Evolutionary conservation across 768 basidiomycete genomes (phyloP), one percentile per base, ranked within the genome.

Genomic region (Termitomyces sp.): DNA sequence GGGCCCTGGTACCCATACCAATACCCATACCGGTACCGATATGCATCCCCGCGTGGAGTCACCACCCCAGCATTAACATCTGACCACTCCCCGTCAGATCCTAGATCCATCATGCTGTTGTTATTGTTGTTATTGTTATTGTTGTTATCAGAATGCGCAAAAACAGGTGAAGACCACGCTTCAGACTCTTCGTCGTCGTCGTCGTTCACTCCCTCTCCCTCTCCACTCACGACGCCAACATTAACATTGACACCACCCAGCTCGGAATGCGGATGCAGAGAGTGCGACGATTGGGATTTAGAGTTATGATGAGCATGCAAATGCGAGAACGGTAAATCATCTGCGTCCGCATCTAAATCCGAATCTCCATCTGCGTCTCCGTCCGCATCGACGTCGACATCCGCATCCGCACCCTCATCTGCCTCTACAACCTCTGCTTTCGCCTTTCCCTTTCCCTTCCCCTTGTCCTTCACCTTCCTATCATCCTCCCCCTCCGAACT

Each of bases 151-250:
- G 63, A 68, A 50, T 74, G 75, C 0, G 75, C 75, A 43, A 78
- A 78, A 5, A 75, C 69, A 17, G 75, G 77, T 1, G 77, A 78
- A 1, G 77, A 75, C 31, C 75, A 69, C 9, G 66, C 60, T 9
- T 68, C 63, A 7, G 70, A 69, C 2, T 32, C 45, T 2, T 27
- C 44, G n/a, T 25, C 58, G 8, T 35, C 35, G 3, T 14, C 50
- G 16, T n/a, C 35, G 21, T 23, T 21, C 8, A 8, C 61, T 12
- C 19, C 53, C 3, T n/a, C 51, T 14, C 34, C 37, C 37, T 16
- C 53, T 25, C 42, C 59, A n/a, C n/a, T n/a, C n/a, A n/a, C n/a
- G n/a, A n/a, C n/a, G n/a, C n/a, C n/a, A n/a, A n/a, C n/a, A n/a
- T n/a, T n/a, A n/a, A n/a, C n/a, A n/a, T 17, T 42, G 4, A 45